Percentiles rank a stretch among this genome's conserved stretches.
Evolutionary conservation across 306 rosid species (phyloP).

Genomic region (Alnus rubra): DNA sequence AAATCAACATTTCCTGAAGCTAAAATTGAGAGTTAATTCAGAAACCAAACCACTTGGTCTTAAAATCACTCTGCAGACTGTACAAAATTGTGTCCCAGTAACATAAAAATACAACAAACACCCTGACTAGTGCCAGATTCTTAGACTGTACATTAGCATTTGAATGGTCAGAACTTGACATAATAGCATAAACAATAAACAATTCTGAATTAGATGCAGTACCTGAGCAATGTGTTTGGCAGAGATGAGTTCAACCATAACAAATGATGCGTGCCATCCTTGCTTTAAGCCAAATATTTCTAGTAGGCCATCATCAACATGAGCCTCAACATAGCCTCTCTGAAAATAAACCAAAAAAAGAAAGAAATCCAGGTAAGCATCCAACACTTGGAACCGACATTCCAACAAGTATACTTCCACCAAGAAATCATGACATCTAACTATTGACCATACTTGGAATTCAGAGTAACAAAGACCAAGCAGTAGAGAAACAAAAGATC

Average conservation of each 20-base stretch:
- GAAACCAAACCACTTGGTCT: too few species aligned
- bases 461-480: background rate
- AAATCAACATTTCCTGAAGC: too few species aligned
- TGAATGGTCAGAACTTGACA: constrained; percentile 17
- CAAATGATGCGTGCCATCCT: constrained; percentile 99
- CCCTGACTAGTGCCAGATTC: background rate
- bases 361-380: constrained; percentile 21
- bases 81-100: background rate
- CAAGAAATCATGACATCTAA: too few species aligned
- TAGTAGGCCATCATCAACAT: constrained; percentile 88
- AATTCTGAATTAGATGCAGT: constrained; percentile 12
- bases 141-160: background rate
- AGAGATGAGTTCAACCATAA: constrained; percentile 88
- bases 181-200: constrained; percentile 14
- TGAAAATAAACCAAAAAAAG: constrained; percentile 34
- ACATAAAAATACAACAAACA: background rate
- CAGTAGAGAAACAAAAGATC: background rate
- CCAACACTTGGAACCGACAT: background rate
- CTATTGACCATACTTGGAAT: background rate
- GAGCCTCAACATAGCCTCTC: constrained; percentile 96
- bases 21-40: too few species aligned
- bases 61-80: background rate
- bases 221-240: constrained; percentile 99
- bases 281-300: constrained; percentile 97
- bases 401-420: background rate